These are phyloP conservation scores for Tubosaeta sp. DNA, from an alignment of 768 basidiomycete species.

Conservation along the genomic window DNA sequence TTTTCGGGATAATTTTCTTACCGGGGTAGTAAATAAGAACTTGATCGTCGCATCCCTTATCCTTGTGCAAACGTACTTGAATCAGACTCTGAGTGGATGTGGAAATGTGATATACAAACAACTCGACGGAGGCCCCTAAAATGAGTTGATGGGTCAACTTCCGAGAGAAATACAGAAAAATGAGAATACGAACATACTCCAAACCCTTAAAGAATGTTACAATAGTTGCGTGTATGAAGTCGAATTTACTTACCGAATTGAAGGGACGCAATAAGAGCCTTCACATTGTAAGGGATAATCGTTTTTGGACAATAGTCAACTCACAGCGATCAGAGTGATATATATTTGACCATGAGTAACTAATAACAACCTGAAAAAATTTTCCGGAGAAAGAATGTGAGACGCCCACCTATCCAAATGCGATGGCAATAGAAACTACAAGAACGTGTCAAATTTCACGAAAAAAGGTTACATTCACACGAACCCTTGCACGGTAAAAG, in stretches of 20 bases:
- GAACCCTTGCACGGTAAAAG: constrained; percentile 11
- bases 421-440: constrained; percentile 15
- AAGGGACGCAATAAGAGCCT: neutral
- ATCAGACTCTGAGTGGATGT: neutral
- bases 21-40: constrained; percentile 7
- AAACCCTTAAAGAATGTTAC: constrained; percentile 1
- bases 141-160: neutral
- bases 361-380: neutral
- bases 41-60: neutral
- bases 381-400: neutral
- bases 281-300: neutral
- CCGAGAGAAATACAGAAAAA: neutral
- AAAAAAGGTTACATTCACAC: neutral
- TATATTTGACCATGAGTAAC: neutral
- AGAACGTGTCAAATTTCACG: neutral
- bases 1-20: neutral
- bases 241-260: constrained; percentile 5
- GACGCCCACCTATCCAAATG: constrained; percentile 15
- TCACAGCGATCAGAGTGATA: constrained; percentile 1
- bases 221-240: neutral
- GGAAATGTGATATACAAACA: constrained; percentile 1
- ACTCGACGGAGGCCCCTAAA: neutral
- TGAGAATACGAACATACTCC: constrained; percentile 6
- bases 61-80: neutral
- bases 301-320: neutral